Conservation (phyloP, 2,329 filamentous ascomycete species). For the Pyrenophora tritici-repentis region DNA sequence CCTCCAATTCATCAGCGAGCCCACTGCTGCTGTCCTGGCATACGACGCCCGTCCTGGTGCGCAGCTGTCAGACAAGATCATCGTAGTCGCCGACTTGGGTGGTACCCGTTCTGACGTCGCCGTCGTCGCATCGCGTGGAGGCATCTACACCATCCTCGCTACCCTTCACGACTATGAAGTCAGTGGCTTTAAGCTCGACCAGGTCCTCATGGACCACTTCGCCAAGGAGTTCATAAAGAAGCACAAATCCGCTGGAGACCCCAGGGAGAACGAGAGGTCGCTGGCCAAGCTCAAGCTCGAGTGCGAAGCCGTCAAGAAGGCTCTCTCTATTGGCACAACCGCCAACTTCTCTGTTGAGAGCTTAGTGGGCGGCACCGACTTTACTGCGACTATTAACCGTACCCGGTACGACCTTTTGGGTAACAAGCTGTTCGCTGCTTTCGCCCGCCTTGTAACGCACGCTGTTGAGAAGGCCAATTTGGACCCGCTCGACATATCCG, state of each 20-base stretch:
- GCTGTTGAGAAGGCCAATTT: conserved; percentile 90
- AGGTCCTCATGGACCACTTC: conserved; percentile 92
- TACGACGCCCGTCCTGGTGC: conserved; percentile 86
- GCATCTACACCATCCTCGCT: conserved; percentile 94
- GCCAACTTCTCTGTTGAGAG: conserved; percentile 93
- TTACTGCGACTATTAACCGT: conserved; percentile 88
- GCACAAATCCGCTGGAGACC: conserved; percentile 75
- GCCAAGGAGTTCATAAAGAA: conserved; percentile 99
- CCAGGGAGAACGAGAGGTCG: conserved; percentile 77
- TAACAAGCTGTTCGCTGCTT: conserved; percentile 83
- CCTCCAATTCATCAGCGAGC: conserved; percentile 90
- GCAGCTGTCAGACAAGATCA: conserved; percentile 78
- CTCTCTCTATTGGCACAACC: conserved; percentile 83
- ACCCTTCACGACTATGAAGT: conserved; percentile 96
- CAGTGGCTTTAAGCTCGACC: conserved; percentile 82
- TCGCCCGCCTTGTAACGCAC: conserved; percentile 82
- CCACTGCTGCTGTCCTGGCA: conserved; percentile 83
- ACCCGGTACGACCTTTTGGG: conserved; percentile 89
- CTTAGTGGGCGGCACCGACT: conserved; percentile 87
- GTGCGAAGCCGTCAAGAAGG: conserved; percentile 88
- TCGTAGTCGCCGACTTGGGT: conserved; percentile 91
- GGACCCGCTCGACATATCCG: conserved; percentile 89
- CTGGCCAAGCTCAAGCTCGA: conserved; percentile 92
- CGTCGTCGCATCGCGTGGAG: conserved; percentile 86
- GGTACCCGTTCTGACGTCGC: conserved; percentile 91